Conservation (phyloP, 2,329 filamentous ascomycete species). For the Colletotrichum lentis region DNA sequence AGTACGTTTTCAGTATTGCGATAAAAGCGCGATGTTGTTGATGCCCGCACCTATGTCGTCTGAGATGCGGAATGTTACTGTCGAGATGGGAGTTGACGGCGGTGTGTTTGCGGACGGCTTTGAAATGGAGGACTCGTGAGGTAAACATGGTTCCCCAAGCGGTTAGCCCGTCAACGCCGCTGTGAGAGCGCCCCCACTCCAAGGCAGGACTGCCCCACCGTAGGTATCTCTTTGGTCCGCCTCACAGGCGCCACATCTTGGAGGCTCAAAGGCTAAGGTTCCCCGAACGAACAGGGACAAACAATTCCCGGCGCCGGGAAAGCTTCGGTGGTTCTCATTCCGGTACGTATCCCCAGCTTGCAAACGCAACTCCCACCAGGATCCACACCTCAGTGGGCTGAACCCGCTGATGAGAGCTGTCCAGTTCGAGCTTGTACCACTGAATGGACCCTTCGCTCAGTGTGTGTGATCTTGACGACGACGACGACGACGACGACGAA, state of each 20-base stretch:
- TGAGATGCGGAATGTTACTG: constrained; percentile 13
- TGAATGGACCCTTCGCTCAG: background rate
- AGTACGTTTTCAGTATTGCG: background rate
- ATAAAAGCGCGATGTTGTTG: background rate
- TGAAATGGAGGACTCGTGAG: constrained; percentile 13
- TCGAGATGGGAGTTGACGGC: constrained; percentile 6
- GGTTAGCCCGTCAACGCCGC: constrained; percentile 19
- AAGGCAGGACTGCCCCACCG: background rate
- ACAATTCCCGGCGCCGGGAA: constrained; percentile 1
- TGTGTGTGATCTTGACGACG: constrained; percentile 7
- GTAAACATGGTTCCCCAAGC: constrained; percentile 47
- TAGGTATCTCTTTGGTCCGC: too few relatives aligned
- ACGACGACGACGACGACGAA: background rate
- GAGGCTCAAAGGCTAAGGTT: background rate
- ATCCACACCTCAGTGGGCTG: constrained; percentile 23
- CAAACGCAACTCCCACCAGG: background rate
- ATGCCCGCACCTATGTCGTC: constrained; percentile 16
- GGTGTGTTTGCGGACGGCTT: constrained; percentile 26
- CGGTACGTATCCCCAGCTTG: background rate
- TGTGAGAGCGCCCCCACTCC: constrained; percentile 8
- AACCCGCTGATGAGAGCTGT: constrained; percentile 34
- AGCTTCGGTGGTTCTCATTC: background rate
- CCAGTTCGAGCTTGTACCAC: constrained; percentile 27
- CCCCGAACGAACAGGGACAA: background rate
- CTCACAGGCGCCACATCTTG: background rate